Evolutionary conservation across 768 basidiomycete genomes (phyloP), one percentile per base, ranked within the genome.

Genomic region (Termitomyces sp.): DNA sequence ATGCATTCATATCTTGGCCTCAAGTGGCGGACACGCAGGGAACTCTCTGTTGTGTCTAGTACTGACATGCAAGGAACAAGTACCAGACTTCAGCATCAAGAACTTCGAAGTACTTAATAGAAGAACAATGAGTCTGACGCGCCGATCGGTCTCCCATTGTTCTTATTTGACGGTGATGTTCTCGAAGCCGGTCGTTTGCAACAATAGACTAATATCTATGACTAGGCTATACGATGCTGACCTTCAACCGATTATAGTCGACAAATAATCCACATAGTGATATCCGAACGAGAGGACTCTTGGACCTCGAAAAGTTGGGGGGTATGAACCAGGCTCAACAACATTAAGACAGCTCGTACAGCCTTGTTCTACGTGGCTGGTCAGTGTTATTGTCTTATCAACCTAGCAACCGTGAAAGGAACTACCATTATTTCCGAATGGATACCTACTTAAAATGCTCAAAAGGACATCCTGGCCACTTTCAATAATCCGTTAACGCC

Each of bases 381-480:
- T 42, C 14, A 32, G 4, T 27, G 34, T 22, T 52, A 52, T 52
- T 52, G 51, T 52, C n/a, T 24, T 14, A n/a, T 49, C 13, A 49
- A 16, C 55, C 24, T 55, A 20, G 55, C 46, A 55, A 55, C 55
- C 55, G 12, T 51, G 36, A 55, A 55, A 45, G 43, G 40, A 56
- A 56, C 20, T 42, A 42, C 37, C 18, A 36, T 40, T 58, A 53
- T 58, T 33, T 20, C 57, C 57, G 26, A 18, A 45, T 46, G 50
- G 57, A 30, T 9, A 24, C 24, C 2, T 12, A n/a, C 27, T 20
- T 49, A 36, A 30, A 27, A 24, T 18, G 26, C 24, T 44, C 24
- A 52, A 52, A n/a, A 27, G 26, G 16, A 22, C n/a, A 16, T 16
- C n/a, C 5, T 24, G 20, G 8, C 16, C 33, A 30, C 27, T 46